Evolutionary conservation across 805 yeast species (phyloP).

Genomic region (Candida nemodendra): DNA sequence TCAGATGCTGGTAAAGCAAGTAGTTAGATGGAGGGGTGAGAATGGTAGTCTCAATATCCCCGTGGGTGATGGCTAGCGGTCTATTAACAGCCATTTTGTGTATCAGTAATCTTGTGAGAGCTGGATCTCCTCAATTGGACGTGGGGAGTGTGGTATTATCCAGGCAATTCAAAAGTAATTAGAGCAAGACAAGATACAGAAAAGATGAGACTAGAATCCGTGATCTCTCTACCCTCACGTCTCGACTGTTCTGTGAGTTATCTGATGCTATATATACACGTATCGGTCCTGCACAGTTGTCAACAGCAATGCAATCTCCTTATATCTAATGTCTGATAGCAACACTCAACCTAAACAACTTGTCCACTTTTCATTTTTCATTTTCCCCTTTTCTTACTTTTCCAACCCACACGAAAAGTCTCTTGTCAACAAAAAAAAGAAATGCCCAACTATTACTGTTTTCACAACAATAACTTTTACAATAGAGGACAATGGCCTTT

Average conservation of each 20-base stretch:
- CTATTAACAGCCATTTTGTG: conserved; percentile 41
- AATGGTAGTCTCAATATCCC: conserved; percentile 82
- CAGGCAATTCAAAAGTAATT: not conserved
- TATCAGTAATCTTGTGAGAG: not conserved
- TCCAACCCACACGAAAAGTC: conserved; percentile 5
- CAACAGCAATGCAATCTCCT: not conserved
- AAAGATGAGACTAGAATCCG: too few relatives aligned
- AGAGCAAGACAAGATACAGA: too few relatives aligned
- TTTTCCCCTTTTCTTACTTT: not conserved
- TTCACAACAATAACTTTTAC: not conserved
- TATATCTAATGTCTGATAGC: not conserved
- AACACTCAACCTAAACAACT: not conserved
- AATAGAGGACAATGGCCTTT: not conserved
- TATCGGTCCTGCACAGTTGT: not conserved
- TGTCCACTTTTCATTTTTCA: not conserved
- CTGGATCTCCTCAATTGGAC: not conserved
- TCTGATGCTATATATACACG: not conserved
- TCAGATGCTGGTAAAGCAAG: conserved; percentile 80
- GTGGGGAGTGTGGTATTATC: not conserved
- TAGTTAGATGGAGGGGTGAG: conserved; percentile 81
- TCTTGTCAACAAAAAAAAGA: conserved; percentile 11
- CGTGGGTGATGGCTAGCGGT: conserved; percentile 83
- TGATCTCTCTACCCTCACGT: not conserved
- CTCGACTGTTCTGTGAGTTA: not conserved
- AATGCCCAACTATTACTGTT: not conserved